These are phyloP conservation scores for Stephania yunnanensis DNA, from an alignment of 164 flowering plant species.

Conservation along the genomic window DNA sequence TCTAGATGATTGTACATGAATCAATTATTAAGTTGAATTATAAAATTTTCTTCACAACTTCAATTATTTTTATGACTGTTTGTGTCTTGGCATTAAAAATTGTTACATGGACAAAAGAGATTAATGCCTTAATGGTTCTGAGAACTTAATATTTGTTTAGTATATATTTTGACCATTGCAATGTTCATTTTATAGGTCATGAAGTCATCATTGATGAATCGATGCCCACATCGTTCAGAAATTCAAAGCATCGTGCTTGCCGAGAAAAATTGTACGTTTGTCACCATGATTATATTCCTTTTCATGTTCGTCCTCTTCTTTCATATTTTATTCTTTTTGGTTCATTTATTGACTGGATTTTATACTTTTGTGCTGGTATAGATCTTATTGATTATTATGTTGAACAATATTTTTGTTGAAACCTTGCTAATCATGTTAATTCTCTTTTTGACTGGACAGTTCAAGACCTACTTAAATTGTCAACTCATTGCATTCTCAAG, in stretches of 20 bases:
- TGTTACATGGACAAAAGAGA: no score
- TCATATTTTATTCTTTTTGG: background rate
- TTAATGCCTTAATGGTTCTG: background rate
- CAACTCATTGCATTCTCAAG: no score
- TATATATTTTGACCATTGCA: background rate
- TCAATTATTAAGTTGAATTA: background rate
- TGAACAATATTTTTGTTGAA: no score
- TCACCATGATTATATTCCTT: background rate
- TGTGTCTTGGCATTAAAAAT: background rate
- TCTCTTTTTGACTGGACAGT: no score
- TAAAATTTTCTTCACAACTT: background rate
- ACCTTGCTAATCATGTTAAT: no score
- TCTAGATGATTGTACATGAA: background rate
- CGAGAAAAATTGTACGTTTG: conserved; percentile 48
- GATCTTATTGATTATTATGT: no score
- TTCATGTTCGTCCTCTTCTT: background rate
- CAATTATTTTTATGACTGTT: background rate
- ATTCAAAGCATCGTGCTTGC: conserved; percentile 67
- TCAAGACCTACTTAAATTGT: no score
- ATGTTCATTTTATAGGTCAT: conserved; percentile 34
- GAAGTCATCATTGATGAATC: conserved; percentile 39
- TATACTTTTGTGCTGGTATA: no score
- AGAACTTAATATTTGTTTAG: background rate
- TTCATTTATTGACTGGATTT: no score
- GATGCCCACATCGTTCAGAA: conserved; percentile 86